A percentile compares a stretch with the other conserved stretches of the same genome.
Conservation (phyloP, 352 stramenopile species). For the Globisporangium takayamanum region DNA sequence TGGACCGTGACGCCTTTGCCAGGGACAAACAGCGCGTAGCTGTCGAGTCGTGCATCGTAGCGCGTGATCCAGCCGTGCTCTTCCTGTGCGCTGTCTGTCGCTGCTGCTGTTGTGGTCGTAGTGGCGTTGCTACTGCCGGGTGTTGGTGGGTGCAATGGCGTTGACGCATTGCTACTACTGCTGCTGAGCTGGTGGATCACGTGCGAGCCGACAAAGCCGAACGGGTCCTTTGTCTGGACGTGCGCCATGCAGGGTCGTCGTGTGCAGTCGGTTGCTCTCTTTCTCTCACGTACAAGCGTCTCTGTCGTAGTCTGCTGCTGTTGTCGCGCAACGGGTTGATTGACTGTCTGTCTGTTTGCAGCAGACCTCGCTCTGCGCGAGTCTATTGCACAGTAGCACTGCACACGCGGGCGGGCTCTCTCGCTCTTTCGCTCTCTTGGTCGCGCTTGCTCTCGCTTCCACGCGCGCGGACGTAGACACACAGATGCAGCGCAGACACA, state of each 20-base stretch:
- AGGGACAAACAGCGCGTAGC: constrained; percentile 63
- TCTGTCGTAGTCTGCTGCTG: neutral
- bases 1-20: constrained; percentile 23
- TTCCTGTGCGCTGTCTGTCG: constrained; percentile 7
- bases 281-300: neutral
- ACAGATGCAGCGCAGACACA: no score
- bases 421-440: no score
- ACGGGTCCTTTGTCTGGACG: constrained; percentile 46
- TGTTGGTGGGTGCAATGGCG: constrained; percentile 1
- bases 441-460: no score
- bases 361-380: no score
- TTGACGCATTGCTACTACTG: neutral
- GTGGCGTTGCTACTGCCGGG: neutral
- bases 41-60: constrained; percentile 54
- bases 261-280: no score
- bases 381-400: no score
- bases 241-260: constrained; percentile 8
- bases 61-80: constrained; percentile 67
- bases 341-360: no score
- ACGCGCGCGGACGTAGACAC: no score
- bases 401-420: no score
- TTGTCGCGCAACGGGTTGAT: no score
- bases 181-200: constrained; percentile 26
- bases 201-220: constrained; percentile 58
- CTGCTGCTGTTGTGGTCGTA: neutral